Base-by-base conservation (phyloP, 2,329 filamentous ascomycete genomes). In the Neopestalotiopsis clavispora region DNA sequence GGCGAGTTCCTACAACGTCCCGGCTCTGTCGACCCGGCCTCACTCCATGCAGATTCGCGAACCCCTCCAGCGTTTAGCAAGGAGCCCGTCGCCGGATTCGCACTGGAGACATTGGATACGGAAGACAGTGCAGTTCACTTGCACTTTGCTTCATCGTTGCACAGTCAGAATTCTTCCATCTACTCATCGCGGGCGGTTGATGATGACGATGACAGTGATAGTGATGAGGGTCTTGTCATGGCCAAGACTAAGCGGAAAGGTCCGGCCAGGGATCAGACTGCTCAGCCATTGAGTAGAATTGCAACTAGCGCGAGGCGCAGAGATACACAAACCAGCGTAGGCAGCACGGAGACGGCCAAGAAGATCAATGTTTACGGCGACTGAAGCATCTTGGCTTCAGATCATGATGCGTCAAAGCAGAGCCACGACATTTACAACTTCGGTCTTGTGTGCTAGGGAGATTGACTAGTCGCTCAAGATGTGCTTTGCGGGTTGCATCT, bases 281-380 rank as follows among this genome's bases (percentile, higher is more conserved):
- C 63, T 71, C 74, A 78, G 14, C 79, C 78, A 7, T 38, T 80
- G 58, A 75, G 74, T 67, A 77, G 72, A 62, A 73, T 78, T 57
- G 66, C 77, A 10, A 72, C 80, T 65, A 80, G 79, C 60, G 79
- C 83, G 2, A 81, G 80, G 69, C 82, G 89, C 68, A 84, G 89
- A 40, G 87, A 89, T 72, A 91, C 89, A 0, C 88, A 89, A 72
- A 86, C 86, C 1, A 90, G 87, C 72, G 86, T 88, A 34, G 86
- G 85, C 40, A 90, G 88, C 75, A 89, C 87, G 1, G 89, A 90
- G 73, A 91, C 89, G 58, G 89, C 89, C 52, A 91, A 90, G 80
- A 89, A 89, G 76, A 76, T 88, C 20, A 71, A 80, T 52, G 74
- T 82, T 64, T 77, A 80, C 70, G 78, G 78, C 69, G 80, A 78